phyloP scores from a whole-genome alignment of 441 rosid species.

The Populus trichocarpa region DNA sequence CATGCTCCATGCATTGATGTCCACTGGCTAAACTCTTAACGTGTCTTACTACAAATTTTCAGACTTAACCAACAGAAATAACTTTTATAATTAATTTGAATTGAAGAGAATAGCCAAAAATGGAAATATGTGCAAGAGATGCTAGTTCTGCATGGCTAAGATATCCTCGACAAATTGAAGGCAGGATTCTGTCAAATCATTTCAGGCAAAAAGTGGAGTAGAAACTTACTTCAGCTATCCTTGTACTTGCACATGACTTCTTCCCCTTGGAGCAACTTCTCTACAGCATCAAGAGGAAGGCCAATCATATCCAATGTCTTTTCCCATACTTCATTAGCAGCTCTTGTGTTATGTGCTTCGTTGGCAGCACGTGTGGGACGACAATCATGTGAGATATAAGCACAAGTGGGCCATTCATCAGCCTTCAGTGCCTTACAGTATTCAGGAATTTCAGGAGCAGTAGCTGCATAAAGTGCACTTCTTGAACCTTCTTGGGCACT shows the following conservation, averaged over 20 bases:
- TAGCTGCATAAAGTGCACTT: slow-evolving; percentile 73
- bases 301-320: slow-evolving; percentile 70
- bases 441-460: slow-evolving; percentile 79
- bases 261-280: slow-evolving; percentile 59
- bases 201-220: neutral
- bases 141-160: neutral
- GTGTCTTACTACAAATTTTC: neutral
- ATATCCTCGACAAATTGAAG: neutral
- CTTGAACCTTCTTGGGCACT: slow-evolving; percentile 81
- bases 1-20: neutral
- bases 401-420: slow-evolving; percentile 76
- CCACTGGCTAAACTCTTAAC: neutral
- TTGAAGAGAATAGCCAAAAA: neutral
- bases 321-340: slow-evolving; percentile 64
- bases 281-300: slow-evolving; percentile 66
- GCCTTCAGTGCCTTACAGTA: slow-evolving; percentile 59
- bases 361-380: slow-evolving; percentile 67
- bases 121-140: neutral
- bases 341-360: slow-evolving; percentile 60
- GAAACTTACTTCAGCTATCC: neutral
- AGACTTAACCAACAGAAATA: neutral
- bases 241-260: slow-evolving; percentile 12
- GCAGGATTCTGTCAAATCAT: neutral
- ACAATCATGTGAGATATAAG: slow-evolving; percentile 72
- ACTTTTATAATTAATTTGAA: neutral